phyloP scores from a whole-genome alignment of 2,329 filamentous ascomycete genomes.

The Monilinia vaccinii-corymbosi region DNA sequence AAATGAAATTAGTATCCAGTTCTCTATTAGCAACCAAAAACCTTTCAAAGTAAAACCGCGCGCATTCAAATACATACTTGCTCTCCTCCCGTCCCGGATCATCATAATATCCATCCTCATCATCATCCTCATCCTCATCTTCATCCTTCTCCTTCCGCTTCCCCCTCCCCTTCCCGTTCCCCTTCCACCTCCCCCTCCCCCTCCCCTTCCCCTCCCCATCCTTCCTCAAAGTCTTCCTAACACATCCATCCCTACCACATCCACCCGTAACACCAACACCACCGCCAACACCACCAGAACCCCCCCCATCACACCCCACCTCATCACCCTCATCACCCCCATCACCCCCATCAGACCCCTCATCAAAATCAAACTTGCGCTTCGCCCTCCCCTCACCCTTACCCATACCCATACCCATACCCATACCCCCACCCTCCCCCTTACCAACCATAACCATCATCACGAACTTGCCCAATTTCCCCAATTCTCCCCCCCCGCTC shows the following conservation, averaged over 20 bases:
- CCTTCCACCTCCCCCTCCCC: background rate
- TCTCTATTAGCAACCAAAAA: background rate
- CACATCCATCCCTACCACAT: background rate
- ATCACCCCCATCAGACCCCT: background rate
- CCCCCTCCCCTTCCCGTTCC: too few species aligned
- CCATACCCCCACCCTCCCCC: too few species aligned
- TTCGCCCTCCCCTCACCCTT: background rate
- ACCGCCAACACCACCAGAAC: too few species aligned
- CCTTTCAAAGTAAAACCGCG: background rate
- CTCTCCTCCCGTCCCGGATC: slow-evolving; percentile 23
- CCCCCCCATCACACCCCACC: background rate
- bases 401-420: too few species aligned
- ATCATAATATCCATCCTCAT: slow-evolving; percentile 22
- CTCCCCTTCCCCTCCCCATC: background rate
- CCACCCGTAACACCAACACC: background rate
- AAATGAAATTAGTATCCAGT: background rate
- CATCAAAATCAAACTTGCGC: background rate
- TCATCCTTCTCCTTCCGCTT: too few species aligned
- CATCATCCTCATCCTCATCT: background rate
- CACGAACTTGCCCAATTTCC: too few species aligned
- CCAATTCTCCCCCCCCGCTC: too few species aligned
- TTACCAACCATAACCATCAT: too few species aligned
- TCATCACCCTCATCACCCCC: background rate
- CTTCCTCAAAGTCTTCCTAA: background rate
- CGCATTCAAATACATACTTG: slow-evolving; percentile 17